phyloP scores from a whole-genome alignment of 345 rosid species.

The Arabis alpina region DNA sequence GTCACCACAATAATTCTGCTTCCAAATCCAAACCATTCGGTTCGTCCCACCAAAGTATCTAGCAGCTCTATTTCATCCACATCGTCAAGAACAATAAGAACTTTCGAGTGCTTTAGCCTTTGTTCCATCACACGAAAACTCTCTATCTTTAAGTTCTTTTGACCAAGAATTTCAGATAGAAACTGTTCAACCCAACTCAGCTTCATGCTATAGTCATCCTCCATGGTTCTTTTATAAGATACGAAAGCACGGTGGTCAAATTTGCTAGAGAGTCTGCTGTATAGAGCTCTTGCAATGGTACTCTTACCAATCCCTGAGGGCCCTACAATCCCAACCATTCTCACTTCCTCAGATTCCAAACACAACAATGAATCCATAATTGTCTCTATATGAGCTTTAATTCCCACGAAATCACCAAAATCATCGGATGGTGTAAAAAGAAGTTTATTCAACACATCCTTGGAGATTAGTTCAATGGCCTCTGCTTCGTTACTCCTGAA shows the following conservation, averaged over 20 bases:
- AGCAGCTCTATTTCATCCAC: neutral
- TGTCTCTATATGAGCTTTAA: neutral
- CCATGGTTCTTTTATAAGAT: neutral
- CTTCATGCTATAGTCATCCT: constrained; percentile 14
- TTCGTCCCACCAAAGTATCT: constrained; percentile 15
- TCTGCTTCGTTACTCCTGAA: neutral
- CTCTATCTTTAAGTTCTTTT: neutral
- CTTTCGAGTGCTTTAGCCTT: constrained; percentile 1
- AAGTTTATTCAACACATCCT: constrained; percentile 17
- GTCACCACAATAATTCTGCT: constrained; percentile 5
- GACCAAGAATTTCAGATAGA: constrained; percentile 39
- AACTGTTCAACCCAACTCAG: constrained; percentile 36
- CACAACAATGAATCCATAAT: neutral
- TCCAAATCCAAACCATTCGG: constrained; percentile 3
- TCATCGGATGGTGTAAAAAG: neutral
- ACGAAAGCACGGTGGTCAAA: neutral
- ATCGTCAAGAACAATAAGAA: constrained; percentile 31
- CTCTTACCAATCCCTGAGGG: constrained; percentile 53
- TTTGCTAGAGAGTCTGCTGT: neutral
- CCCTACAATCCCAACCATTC: constrained; percentile 45
- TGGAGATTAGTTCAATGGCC: neutral
- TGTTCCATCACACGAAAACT: neutral
- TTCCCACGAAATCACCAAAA: neutral
- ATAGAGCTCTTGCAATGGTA: constrained; percentile 43
- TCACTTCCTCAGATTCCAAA: neutral